Conservation (phyloP, 306 rosid species). For the Lagenaria siceraria region DNA sequence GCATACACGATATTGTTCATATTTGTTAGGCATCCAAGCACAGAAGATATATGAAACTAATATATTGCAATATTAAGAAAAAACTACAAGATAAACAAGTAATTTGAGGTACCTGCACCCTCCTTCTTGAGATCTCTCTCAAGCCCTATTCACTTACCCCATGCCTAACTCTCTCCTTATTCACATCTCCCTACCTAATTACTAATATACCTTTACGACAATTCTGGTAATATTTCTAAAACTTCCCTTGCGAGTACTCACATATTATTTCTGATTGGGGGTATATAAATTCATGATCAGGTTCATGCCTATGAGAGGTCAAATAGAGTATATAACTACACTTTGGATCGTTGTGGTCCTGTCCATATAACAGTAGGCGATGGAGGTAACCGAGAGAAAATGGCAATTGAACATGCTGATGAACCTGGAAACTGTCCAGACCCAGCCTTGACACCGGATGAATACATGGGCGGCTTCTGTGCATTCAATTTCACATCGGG, state of each 20-base stretch:
- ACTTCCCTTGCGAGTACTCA: too few relatives aligned
- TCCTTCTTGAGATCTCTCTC: too few relatives aligned
- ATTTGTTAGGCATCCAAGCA: too few relatives aligned
- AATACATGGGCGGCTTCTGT: conserved; percentile 47
- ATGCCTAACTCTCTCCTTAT: too few relatives aligned
- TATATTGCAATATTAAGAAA: too few relatives aligned
- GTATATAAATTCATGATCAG: conserved; percentile 23
- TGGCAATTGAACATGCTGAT: conserved; percentile 67
- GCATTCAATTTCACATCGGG: conserved; percentile 81
- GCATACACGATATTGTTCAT: not conserved
- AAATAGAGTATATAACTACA: conserved; percentile 80
- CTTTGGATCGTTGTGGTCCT: conserved; percentile 78
- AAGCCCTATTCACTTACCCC: too few relatives aligned
- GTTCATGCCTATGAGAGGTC: conserved; percentile 93
- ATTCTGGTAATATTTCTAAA: too few relatives aligned
- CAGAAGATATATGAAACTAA: too few relatives aligned
- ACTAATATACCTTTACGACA: too few relatives aligned
- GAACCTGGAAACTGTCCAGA: conserved; percentile 86
- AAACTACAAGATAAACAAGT: too few relatives aligned
- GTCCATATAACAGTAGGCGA: conserved; percentile 64
- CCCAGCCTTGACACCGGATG: conserved; percentile 44
- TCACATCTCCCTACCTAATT: too few relatives aligned
- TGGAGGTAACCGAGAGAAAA: conserved; percentile 82
- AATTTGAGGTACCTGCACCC: too few relatives aligned
- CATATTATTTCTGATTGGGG: not conserved